These are phyloP conservation scores for Verruconis gallopava DNA, from an alignment of 2,329 filamentous ascomycete species.

Conservation along the genomic window DNA sequence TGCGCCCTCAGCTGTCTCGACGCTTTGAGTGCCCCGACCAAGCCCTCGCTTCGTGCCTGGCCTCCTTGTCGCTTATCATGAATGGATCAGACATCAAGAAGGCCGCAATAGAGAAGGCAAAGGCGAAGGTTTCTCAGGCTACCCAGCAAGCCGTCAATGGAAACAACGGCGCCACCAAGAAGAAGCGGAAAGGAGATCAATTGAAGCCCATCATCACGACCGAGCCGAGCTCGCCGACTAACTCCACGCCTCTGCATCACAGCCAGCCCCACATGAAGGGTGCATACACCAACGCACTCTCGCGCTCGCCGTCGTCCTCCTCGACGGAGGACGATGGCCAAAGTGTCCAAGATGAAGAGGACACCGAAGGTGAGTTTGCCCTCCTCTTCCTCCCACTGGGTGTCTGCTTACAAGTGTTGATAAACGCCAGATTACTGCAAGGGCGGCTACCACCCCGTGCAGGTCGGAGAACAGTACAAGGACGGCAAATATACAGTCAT, in stretches of 20 bases:
- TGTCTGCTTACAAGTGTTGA: neutral
- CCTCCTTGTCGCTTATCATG: no score
- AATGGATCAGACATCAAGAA: slow-evolving; percentile 52
- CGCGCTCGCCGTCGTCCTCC: slow-evolving; percentile 62
- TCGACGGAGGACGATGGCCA: slow-evolving; percentile 70
- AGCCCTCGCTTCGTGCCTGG: no score
- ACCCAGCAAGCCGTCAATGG: slow-evolving; percentile 36
- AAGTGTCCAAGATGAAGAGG: slow-evolving; percentile 93
- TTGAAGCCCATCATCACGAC: slow-evolving; percentile 67
- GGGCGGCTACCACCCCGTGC: slow-evolving; percentile 92
- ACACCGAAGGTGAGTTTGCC: slow-evolving; percentile 61
- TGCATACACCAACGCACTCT: slow-evolving; percentile 43
- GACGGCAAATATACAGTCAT: slow-evolving; percentile 93
- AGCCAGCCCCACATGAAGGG: slow-evolving; percentile 22
- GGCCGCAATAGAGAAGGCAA: slow-evolving; percentile 52
- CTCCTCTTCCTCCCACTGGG: neutral
- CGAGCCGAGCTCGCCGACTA: slow-evolving; percentile 26
- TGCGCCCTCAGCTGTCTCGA: no score
- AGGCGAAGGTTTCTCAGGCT: slow-evolving; percentile 37
- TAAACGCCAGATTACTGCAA: slow-evolving; percentile 98
- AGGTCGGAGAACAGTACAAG: slow-evolving; percentile 92
- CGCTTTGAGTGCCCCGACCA: no score
- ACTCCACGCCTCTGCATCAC: slow-evolving; percentile 27
- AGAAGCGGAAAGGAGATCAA: slow-evolving; percentile 58
- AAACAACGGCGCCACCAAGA: slow-evolving; percentile 47